Percentiles rank a stretch among this genome's conserved stretches.
These are phyloP conservation scores for Phytophthora podocarpi DNA, from an alignment of 352 stramenopile species.

Conservation along the genomic window DNA sequence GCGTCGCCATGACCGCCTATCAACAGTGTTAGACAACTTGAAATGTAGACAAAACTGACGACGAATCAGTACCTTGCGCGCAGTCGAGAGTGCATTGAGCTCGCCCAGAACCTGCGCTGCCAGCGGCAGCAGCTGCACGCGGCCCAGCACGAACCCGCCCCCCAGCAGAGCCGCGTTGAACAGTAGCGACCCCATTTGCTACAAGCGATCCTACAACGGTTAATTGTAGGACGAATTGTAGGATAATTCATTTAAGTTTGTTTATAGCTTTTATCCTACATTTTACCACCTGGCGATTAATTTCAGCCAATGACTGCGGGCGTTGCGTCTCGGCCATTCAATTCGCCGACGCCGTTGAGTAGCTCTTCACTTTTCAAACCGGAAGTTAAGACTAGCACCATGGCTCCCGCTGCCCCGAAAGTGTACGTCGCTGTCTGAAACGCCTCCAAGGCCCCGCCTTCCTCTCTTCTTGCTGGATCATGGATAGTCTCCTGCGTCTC, in stretches of 20 bases:
- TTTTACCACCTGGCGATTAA: too few species aligned
- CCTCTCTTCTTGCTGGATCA: slow-evolving; percentile 28
- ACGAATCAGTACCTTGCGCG: slow-evolving; percentile 49
- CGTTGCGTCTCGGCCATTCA: slow-evolving; percentile 39
- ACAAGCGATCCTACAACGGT: too few species aligned
- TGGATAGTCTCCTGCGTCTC: slow-evolving; percentile 61
- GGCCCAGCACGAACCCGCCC: slow-evolving; percentile 65
- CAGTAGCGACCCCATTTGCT: slow-evolving; percentile 60
- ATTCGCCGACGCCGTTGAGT: slow-evolving; percentile 5
- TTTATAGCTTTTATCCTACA: too few species aligned
- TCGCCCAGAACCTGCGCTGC: slow-evolving; percentile 53
- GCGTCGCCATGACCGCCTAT: slow-evolving; percentile 49
- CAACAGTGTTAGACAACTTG: not conserved
- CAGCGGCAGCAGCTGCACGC: slow-evolving; percentile 57
- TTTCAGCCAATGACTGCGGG: slow-evolving; percentile 41
- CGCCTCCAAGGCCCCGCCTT: not conserved
- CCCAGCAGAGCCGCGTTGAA: slow-evolving; percentile 66
- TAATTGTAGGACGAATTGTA: not conserved
- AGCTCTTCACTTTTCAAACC: slow-evolving; percentile 86
- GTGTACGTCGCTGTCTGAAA: slow-evolving; percentile 64
- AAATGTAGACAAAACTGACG: not conserved
- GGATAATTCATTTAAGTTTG: too few species aligned
- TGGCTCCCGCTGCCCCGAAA: slow-evolving; percentile 81
- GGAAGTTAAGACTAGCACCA: slow-evolving; percentile 78
- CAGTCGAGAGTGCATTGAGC: slow-evolving; percentile 39